Evolutionary conservation across 306 rosid species (phyloP), one percentile per base, ranked within the genome.

Genomic region (Trifolium repens): DNA sequence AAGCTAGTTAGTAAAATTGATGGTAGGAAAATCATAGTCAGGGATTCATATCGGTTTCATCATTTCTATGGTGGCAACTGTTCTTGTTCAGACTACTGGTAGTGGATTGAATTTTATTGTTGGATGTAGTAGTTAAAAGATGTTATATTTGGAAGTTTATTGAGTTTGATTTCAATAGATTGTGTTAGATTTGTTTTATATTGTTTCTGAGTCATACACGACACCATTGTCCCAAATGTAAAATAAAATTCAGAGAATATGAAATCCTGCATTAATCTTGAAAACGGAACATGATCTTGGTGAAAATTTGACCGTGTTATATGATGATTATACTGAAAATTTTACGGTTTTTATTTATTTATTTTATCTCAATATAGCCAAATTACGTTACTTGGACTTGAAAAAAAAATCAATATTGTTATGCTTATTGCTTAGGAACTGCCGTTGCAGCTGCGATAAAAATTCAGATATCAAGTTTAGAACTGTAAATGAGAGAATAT

Each of bases 71-170:
- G 81, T 47, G 98, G 98, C 53, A 82, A 79, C 70, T 94, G 97
- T 74, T 94, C 98, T 71, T 94, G 98, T 76, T 82, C 87, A 1
- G 97, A 94, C 72, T 94, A 88, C 57, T 94, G 96, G 97, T 94
- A 88, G 83, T 39, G 46, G 75, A 81, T 76, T 37, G 71, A 58
- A 50, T 54, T 63, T 59, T 58, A 8, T 39, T 39, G 37, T 67
- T 67, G 54, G 73, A 52, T 22, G 50, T 17, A 54, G 62, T 44
- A 66, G 30, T 54, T 73, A 43, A 63, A 52, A 19, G 9, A 47
- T 47, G 54, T 19, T 35, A 69, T 47, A 37, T 37, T 52, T 5
- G 22, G 72, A 40, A 58, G 17, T 17, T 27, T 62, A 39, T 8
- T 40, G 37, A 54, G 26, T 67, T 67, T 67, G 50, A 76, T 67